A percentile compares a stretch with the other conserved stretches of the same genome.
These are phyloP conservation scores for Blepharisma japonicum DNA, from an alignment of 73 alveolate genomes.

Conservation along the genomic window DNA sequence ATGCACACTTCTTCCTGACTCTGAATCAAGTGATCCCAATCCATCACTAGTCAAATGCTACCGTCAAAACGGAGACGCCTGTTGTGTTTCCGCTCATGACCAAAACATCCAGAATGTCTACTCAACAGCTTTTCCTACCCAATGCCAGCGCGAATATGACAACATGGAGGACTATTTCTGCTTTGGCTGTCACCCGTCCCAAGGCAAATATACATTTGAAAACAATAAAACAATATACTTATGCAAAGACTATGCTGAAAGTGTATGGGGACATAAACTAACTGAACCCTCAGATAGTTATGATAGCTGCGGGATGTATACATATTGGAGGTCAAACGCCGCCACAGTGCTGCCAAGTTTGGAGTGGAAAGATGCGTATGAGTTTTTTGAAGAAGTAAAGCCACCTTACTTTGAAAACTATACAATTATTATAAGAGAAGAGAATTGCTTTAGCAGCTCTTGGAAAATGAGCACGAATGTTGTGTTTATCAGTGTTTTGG, in stretches of 20 bases:
- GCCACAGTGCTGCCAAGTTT: constrained; percentile 44
- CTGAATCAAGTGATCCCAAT: neutral
- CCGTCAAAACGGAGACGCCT: constrained; percentile 49
- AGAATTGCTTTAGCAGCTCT: neutral
- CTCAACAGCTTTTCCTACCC: constrained; percentile 36
- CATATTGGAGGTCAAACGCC: constrained; percentile 40
- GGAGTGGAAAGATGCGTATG: constrained; percentile 50
- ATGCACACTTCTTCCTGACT: constrained; percentile 18
- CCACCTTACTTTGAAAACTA: constrained; percentile 59
- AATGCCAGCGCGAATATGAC: constrained; percentile 54
- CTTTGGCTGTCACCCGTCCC: constrained; percentile 56
- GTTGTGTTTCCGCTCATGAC: constrained; percentile 71
- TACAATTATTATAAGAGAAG: constrained; percentile 38
- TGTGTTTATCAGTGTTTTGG: too few species aligned
- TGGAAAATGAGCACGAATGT: too few species aligned
- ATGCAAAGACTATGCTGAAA: constrained; percentile 49
- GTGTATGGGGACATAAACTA: constrained; percentile 60
- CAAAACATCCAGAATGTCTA: constrained; percentile 21
- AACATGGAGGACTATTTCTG: constrained; percentile 64
- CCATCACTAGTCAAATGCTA: constrained; percentile 67
- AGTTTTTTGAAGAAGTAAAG: constrained; percentile 52
- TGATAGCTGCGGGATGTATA: constrained; percentile 62
- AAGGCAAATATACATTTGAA: constrained; percentile 35
- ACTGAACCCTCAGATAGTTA: constrained; percentile 44
- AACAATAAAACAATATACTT: constrained; percentile 33